Evolutionary conservation across 108 stramenopile genomes (phyloP).

Genomic region (Schizochytrium sp.): DNA sequence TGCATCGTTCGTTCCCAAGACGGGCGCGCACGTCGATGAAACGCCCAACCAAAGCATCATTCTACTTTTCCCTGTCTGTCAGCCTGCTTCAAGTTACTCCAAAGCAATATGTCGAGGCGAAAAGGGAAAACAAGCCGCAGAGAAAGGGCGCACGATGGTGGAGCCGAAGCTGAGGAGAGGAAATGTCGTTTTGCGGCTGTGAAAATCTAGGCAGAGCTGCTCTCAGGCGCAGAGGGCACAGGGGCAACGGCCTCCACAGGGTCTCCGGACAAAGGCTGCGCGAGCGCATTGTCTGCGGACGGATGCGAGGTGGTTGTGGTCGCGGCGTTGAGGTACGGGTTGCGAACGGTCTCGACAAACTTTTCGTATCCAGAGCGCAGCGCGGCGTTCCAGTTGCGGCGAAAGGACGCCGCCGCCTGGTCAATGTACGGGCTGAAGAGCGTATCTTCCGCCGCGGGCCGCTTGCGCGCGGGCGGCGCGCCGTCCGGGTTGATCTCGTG

Average conservation of each 20-base stretch:
- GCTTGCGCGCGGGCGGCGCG: background rate
- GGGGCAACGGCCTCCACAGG: background rate
- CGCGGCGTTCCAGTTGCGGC: background rate
- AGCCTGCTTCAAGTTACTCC: too few species aligned
- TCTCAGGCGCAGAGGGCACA: background rate
- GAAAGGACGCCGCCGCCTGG: background rate
- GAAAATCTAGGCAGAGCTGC: too few species aligned
- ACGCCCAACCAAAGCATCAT: too few species aligned
- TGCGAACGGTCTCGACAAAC: background rate
- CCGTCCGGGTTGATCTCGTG: slow-evolving; percentile 9
- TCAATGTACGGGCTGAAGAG: background rate
- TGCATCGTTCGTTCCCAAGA: too few species aligned
- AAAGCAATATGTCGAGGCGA: too few species aligned
- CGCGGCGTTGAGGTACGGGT: background rate
- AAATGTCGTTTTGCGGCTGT: too few species aligned
- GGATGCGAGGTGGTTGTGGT: background rate
- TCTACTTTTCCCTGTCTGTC: too few species aligned
- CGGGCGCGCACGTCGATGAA: too few species aligned
- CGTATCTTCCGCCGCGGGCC: background rate
- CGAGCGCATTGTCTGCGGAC: background rate
- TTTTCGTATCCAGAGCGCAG: background rate
- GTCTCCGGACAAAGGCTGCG: background rate
- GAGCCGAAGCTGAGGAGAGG: too few species aligned
- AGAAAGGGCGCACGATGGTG: too few species aligned
- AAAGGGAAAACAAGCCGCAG: too few species aligned